Conservation (phyloP, 2,329 filamentous ascomycete species). For the Calonectria pseudoturangicola region DNA sequence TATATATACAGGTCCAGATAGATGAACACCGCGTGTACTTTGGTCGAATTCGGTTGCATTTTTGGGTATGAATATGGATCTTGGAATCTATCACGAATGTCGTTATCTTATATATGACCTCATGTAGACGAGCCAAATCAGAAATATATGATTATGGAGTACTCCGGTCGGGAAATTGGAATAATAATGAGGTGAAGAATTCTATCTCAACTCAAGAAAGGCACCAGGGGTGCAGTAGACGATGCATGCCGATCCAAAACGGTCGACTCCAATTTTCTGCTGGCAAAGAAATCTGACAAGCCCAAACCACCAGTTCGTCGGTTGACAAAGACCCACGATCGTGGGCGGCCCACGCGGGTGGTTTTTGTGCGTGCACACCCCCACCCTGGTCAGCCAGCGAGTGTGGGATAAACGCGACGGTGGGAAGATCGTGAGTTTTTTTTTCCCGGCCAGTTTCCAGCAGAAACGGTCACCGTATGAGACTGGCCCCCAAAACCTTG, state of each 20-base stretch:
- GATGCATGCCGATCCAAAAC: background rate
- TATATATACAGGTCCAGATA: conserved; percentile 28
- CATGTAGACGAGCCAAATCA: background rate
- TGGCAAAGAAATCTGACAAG: background rate
- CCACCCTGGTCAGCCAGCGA: conserved; percentile 24
- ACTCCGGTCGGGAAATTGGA: background rate
- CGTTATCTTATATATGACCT: background rate
- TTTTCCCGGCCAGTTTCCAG: background rate
- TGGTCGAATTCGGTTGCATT: background rate
- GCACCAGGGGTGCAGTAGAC: background rate
- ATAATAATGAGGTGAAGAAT: background rate
- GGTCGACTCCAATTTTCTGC: conserved; percentile 7
- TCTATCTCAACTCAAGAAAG: background rate
- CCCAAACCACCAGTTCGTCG: conserved; percentile 34
- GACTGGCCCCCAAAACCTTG: conserved; percentile 13
- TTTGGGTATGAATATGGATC: conserved; percentile 1
- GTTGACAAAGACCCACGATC: conserved; percentile 35
- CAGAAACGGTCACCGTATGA: conserved; percentile 38
- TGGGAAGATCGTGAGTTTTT: conserved; percentile 45
- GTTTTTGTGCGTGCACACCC: conserved; percentile 35
- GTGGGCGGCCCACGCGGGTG: conserved; percentile 28
- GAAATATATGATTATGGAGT: background rate
- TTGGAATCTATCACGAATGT: background rate
- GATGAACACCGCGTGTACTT: background rate
- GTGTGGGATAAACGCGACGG: conserved; percentile 42